These are phyloP conservation scores for Globisporangium carolinianum DNA, from an alignment of 352 stramenopile genomes.

Conservation along the genomic window DNA sequence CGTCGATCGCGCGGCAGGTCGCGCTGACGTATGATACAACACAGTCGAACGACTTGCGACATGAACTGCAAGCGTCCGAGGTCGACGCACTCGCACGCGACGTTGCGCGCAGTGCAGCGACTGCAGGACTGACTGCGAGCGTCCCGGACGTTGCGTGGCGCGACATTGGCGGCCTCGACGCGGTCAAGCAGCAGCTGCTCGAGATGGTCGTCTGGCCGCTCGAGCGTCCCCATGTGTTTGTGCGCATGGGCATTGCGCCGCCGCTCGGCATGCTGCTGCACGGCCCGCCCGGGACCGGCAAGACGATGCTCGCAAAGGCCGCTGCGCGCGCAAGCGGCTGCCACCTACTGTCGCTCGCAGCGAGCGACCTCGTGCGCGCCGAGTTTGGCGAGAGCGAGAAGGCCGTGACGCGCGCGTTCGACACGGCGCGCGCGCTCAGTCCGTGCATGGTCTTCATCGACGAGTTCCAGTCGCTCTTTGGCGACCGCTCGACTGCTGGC, in stretches of 20 bases:
- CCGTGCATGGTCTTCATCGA: slow-evolving; percentile 86
- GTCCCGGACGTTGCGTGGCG: slow-evolving; percentile 62
- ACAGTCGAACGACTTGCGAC: background rate
- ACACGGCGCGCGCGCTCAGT: slow-evolving; percentile 61
- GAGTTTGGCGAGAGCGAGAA: slow-evolving; percentile 85
- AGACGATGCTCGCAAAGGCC: slow-evolving; percentile 84
- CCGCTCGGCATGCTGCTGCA: slow-evolving; percentile 73
- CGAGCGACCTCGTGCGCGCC: slow-evolving; percentile 73
- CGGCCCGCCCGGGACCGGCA: slow-evolving; percentile 75
- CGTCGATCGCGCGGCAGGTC: slow-evolving; percentile 44
- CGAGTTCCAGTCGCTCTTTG: slow-evolving; percentile 85
- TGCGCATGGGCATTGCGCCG: slow-evolving; percentile 72
- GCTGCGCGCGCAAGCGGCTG: slow-evolving; percentile 69
- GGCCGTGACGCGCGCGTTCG: slow-evolving; percentile 62
- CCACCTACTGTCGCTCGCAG: slow-evolving; percentile 76
- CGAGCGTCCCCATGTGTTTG: slow-evolving; percentile 73
- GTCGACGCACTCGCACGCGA: slow-evolving; percentile 40
- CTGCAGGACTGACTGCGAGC: slow-evolving; percentile 36
- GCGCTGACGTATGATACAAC: background rate
- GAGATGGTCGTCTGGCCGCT: slow-evolving; percentile 87
- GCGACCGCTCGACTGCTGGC: slow-evolving; percentile 62
- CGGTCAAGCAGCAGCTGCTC: slow-evolving; percentile 67
- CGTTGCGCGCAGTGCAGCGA: slow-evolving; percentile 23
- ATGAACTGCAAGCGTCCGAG: slow-evolving; percentile 11
- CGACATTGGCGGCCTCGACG: slow-evolving; percentile 64